Percentiles rank a stretch among this genome's conserved stretches.
Evolutionary conservation across 495 filamentous ascomycete species (phyloP).

Genomic region (Durotheca rogersii): DNA sequence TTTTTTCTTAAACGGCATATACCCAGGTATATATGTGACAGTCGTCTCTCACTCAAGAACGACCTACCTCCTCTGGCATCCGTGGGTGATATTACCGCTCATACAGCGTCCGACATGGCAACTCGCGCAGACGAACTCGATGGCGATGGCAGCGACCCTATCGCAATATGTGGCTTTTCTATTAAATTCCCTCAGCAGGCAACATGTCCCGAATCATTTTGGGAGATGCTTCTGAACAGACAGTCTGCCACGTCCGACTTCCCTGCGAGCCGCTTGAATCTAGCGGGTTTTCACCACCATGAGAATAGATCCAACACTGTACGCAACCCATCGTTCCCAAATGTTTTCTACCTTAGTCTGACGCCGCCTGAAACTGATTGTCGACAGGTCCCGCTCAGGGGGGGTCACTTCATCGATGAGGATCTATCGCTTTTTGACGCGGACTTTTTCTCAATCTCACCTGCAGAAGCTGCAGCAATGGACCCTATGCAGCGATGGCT

Average conservation of each 20-base stretch:
- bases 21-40: too few species aligned
- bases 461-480: conserved; percentile 49
- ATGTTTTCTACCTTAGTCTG: too few species aligned
- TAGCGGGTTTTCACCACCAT: conserved; percentile 41
- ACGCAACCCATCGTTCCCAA: too few species aligned
- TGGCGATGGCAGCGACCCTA: conserved; percentile 9
- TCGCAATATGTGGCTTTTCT: conserved; percentile 27
- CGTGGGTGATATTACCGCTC: too few species aligned
- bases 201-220: conserved; percentile 42
- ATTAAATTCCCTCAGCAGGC: conserved; percentile 32
- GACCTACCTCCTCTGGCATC: too few species aligned
- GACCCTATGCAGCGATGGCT: conserved; percentile 42
- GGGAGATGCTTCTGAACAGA: conserved; percentile 30
- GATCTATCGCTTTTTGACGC: conserved; percentile 49
- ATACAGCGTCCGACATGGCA: too few species aligned
- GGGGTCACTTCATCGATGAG: conserved; percentile 37
- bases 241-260: conserved; percentile 40
- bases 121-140: too few species aligned
- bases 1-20: too few species aligned
- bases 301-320: conserved; percentile 12
- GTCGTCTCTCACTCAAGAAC: too few species aligned
- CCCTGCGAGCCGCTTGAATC: conserved; percentile 43
- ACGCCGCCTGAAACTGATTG: too few species aligned
- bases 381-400: conserved; percentile 13
- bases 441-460: conserved; percentile 56